phyloP scores from a whole-genome alignment of 208 protist species.

The Trypanosoma melophagium region DNA sequence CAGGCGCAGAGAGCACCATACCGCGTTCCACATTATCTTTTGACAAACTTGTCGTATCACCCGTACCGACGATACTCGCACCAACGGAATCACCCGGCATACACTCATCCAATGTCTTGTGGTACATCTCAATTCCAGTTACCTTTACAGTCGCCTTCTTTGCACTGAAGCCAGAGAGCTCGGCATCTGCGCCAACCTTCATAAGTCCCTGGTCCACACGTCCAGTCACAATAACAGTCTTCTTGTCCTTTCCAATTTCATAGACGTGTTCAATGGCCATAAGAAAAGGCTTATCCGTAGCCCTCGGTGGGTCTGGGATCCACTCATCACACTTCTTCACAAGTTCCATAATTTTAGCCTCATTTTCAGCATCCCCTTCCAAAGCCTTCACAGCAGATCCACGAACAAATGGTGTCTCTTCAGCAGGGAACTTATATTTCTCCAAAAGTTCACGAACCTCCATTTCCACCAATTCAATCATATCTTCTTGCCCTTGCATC shows the following conservation, averaged over 20 bases:
- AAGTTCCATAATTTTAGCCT: constrained; percentile 93
- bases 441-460: constrained; percentile 96
- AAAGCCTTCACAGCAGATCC: constrained; percentile 97
- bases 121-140: constrained; percentile 96
- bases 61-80: constrained; percentile 90
- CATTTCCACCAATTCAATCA: constrained; percentile 96
- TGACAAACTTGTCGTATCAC: constrained; percentile 89
- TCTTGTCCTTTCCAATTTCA: constrained; percentile 90
- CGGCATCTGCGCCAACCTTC: constrained; percentile 95
- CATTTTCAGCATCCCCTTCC: constrained; percentile 92
- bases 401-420: constrained; percentile 85
- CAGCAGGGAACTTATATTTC: constrained; percentile 93
- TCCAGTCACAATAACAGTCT: constrained; percentile 96
- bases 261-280: constrained; percentile 97
- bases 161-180: constrained; percentile 93
- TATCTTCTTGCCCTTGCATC: constrained; percentile 92
- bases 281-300: constrained; percentile 97
- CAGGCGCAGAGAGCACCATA: constrained; percentile 93
- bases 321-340: constrained; percentile 93
- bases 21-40: constrained; percentile 96
- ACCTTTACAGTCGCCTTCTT: constrained; percentile 89
- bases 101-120: constrained; percentile 94
- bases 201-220: constrained; percentile 93
- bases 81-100: constrained; percentile 98
- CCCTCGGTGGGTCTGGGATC: constrained; percentile 93